phyloP scores from a whole-genome alignment of 179 eudicot species.

The Beta lomatogona region DNA sequence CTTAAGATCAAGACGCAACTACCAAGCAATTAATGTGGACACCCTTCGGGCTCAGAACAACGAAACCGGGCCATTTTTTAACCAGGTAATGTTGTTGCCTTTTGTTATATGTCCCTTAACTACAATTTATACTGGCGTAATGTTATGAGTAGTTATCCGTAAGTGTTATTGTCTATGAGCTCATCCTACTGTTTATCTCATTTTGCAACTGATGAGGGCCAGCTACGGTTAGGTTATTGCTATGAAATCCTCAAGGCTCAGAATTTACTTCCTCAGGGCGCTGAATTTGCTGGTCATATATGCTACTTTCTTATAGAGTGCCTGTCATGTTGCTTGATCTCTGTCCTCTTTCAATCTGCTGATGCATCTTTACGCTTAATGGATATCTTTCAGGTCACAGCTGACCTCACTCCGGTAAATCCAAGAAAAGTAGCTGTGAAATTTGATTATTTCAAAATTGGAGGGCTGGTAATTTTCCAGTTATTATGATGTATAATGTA shows the following conservation, averaged over 20 bases:
- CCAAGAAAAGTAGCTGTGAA: slow-evolving; percentile 89
- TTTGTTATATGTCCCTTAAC: background rate
- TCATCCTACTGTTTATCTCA: background rate
- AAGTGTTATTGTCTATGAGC: background rate
- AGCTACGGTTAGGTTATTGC: background rate
- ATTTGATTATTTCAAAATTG: slow-evolving; percentile 83
- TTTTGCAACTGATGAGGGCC: background rate
- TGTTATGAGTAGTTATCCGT: background rate
- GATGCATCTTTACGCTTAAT: slow-evolving; percentile 4
- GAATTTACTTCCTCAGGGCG: background rate
- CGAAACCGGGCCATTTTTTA: slow-evolving; percentile 86
- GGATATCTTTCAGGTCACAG: slow-evolving; percentile 66
- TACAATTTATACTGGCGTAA: background rate
- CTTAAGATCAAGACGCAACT: slow-evolving; percentile 66
- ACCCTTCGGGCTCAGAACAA: slow-evolving; percentile 83
- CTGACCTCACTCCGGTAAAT: slow-evolving; percentile 79
- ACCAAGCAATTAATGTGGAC: slow-evolving; percentile 84
- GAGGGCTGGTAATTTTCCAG: slow-evolving; percentile 64
- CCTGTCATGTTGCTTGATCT: background rate
- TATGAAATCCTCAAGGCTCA: background rate
- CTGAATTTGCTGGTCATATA: background rate
- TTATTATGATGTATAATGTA: background rate
- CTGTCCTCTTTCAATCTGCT: background rate
- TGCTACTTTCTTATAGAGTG: background rate
- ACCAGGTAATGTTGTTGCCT: slow-evolving; percentile 52